Conservation (phyloP, 139 green algal genomes). For the Chlorella vulgaris region DNA sequence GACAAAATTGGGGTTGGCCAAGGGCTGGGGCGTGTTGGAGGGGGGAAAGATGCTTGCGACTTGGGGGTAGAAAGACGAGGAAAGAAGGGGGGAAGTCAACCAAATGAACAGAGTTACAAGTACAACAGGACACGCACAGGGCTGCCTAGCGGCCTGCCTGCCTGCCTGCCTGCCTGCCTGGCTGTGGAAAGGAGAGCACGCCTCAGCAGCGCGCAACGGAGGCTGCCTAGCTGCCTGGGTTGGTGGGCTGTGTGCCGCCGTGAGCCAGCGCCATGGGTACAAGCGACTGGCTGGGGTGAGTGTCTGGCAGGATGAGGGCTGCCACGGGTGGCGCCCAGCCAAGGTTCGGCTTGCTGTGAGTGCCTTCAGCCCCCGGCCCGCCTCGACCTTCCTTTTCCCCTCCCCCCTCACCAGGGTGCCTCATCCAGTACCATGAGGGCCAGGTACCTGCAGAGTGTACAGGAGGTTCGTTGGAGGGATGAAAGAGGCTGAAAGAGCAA, state of each 20-base stretch:
- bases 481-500: no score
- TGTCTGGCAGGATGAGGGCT: not conserved
- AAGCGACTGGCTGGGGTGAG: not conserved
- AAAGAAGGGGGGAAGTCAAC: no score
- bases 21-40: not conserved
- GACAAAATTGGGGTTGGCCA: not conserved
- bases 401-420: slow-evolving; percentile 68
- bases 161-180: slow-evolving; percentile 5
- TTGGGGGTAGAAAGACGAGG: no score
- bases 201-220: not conserved
- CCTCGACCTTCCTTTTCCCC: no score
- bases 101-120: not conserved
- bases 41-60: not conserved
- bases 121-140: not conserved
- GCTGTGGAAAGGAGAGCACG: not conserved
- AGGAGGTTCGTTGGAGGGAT: no score
- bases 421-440: slow-evolving; percentile 68
- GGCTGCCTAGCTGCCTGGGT: no score
- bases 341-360: no score
- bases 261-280: no score
- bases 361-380: no score
- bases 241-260: no score
- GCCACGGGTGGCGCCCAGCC: no score
- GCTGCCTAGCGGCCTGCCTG: not conserved
- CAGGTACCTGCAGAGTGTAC: slow-evolving; percentile 50